Evolutionary conservation across 2,329 filamentous ascomycete species (phyloP).

Genomic region (Periglandula ipomoeae): DNA sequence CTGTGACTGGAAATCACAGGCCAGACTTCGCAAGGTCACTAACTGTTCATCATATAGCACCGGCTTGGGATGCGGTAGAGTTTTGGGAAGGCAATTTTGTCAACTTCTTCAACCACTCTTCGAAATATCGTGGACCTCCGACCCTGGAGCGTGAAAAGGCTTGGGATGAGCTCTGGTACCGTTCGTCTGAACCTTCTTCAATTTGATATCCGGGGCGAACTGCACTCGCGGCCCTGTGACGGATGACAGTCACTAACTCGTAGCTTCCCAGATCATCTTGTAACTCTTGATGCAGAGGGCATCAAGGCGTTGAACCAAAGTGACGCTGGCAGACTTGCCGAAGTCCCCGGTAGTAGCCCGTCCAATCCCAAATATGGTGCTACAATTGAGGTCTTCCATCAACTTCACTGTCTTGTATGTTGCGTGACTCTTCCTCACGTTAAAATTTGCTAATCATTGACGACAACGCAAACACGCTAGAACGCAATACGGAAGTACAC

Average conservation of each 20-base stretch:
- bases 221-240: not conserved
- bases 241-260: no score
- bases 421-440: not conserved
- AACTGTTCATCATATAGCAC: not conserved
- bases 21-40: no score
- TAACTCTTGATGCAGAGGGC: not conserved
- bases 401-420: constrained; percentile 2
- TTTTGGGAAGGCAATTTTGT: constrained; percentile 5
- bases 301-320: not conserved
- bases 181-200: not conserved
- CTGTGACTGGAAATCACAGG: no score
- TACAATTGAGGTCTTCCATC: not conserved
- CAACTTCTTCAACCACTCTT: constrained; percentile 2
- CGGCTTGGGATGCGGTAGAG: not conserved
- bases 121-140: constrained; percentile 2
- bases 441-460: not conserved
- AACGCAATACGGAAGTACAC: constrained; percentile 1
- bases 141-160: not conserved
- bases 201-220: not conserved
- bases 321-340: not conserved
- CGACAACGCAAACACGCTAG: not conserved
- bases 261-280: not conserved
- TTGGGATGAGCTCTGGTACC: not conserved
- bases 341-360: not conserved
- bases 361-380: not conserved